Evolutionary conservation across 192 early-diverging fungal species (phyloP).

Genomic region (Chytriomyces hyalinus): DNA sequence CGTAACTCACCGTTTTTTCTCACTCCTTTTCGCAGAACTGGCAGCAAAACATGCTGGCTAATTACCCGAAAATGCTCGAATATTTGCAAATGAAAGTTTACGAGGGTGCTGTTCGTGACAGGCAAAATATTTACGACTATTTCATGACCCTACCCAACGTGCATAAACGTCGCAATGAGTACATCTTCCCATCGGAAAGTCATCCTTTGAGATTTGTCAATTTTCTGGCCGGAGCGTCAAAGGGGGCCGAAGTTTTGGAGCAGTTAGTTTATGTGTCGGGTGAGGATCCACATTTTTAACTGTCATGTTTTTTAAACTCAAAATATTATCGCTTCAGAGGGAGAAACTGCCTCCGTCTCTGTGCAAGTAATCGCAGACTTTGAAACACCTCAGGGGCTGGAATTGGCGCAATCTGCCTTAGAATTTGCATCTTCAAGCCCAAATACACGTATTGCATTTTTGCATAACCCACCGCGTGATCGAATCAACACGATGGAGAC

Average conservation of each 20-base stretch:
- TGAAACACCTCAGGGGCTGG: slow-evolving; percentile 48
- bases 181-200: slow-evolving; percentile 60
- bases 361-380: slow-evolving; percentile 46
- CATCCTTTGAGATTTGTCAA: slow-evolving; percentile 27
- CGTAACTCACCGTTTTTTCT: slow-evolving; percentile 21
- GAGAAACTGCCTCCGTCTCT: slow-evolving; percentile 26
- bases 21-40: slow-evolving; percentile 39
- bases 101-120: slow-evolving; percentile 54
- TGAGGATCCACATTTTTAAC: neutral
- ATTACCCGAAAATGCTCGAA: slow-evolving; percentile 60
- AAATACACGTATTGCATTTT: slow-evolving; percentile 52
- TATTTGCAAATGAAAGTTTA: slow-evolving; percentile 56
- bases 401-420: slow-evolving; percentile 40
- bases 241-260: neutral
- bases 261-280: slow-evolving; percentile 18
- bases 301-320: neutral
- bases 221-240: neutral
- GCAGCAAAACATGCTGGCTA: slow-evolving; percentile 57
- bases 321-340: neutral
- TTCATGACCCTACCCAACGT: slow-evolving; percentile 70
- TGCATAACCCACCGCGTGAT: slow-evolving; percentile 55
- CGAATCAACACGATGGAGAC: slow-evolving; percentile 2
- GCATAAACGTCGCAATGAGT: slow-evolving; percentile 65
- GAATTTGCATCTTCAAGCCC: slow-evolving; percentile 21
- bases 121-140: slow-evolving; percentile 70